A percentile compares a stretch with the other conserved stretches of the same genome.
These are phyloP conservation scores for Microsporum canis DNA, from an alignment of 2,329 filamentous ascomycete species.

Conservation along the genomic window DNA sequence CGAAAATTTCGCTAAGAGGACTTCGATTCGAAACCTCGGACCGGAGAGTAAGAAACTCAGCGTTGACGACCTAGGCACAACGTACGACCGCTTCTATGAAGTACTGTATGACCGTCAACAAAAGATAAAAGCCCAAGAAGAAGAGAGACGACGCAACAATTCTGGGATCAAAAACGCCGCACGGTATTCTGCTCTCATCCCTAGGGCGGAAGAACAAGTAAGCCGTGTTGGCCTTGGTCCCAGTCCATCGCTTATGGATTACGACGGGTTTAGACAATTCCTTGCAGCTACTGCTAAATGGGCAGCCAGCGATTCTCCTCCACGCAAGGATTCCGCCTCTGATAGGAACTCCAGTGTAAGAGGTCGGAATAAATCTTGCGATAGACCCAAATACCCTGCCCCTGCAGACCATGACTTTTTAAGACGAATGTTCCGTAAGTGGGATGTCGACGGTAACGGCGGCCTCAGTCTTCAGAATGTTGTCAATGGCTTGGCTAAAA, in stretches of 20 bases:
- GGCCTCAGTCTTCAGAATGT: constrained; percentile 81
- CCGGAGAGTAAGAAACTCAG: constrained; percentile 88
- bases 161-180: constrained; percentile 37
- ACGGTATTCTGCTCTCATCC: constrained; percentile 32
- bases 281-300: constrained; percentile 80
- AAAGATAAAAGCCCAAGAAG: constrained; percentile 63
- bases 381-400: constrained; percentile 42
- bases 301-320: constrained; percentile 80
- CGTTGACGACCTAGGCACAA: constrained; percentile 70
- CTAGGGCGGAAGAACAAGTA: constrained; percentile 55
- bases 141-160: constrained; percentile 53
- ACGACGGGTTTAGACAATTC: constrained; percentile 90
- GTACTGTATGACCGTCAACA: constrained; percentile 87
- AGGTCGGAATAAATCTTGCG: constrained; percentile 44
- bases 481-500: constrained; percentile 75
- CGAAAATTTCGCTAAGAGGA: constrained; percentile 93
- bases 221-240: constrained; percentile 79
- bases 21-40: constrained; percentile 87
- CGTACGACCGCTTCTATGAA: constrained; percentile 91
- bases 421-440: constrained; percentile 71
- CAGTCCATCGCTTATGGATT: constrained; percentile 91
- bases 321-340: constrained; percentile 39
- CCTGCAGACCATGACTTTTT: constrained; percentile 94
- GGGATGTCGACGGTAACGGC: constrained; percentile 70
- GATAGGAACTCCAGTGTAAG: constrained; percentile 47